Evolutionary conservation across 140 eudicot genomes (phyloP).

Genomic region (Stevia rebaudiana): DNA sequence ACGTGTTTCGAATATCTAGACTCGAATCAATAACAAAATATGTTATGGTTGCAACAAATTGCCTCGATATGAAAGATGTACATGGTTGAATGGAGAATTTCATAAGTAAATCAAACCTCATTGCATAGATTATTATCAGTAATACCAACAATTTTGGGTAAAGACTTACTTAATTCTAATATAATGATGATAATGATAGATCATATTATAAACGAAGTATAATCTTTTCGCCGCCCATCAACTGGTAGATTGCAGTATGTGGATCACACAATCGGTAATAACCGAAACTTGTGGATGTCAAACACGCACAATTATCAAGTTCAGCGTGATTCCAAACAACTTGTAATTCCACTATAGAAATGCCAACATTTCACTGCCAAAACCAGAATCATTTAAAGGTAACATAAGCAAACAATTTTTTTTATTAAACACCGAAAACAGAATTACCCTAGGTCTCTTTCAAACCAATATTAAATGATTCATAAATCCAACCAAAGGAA

Average conservation of each 20-base stretch:
- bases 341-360: conserved; percentile 48
- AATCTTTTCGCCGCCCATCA: conserved; percentile 93
- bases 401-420: no score
- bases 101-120: conserved; percentile 4
- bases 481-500: no score
- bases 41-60: no score
- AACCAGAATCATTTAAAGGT: conserved; percentile 15
- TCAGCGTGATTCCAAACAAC: conserved; percentile 46
- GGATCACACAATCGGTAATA: conserved; percentile 63
- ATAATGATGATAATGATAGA: not conserved
- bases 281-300: conserved; percentile 52
- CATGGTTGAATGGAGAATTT: no score
- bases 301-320: conserved; percentile 29
- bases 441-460: no score
- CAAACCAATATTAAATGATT: no score
- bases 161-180: not conserved
- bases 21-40: no score
- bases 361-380: conserved; percentile 24
- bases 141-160: not conserved
- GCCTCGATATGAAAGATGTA: no score
- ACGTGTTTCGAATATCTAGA: no score
- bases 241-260: conserved; percentile 57
- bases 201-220: conserved; percentile 4
- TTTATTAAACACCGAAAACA: no score
- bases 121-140: not conserved